Percentiles rank a stretch among this genome's conserved stretches.
These are phyloP conservation scores for Platanus orientalis DNA, from an alignment of 164 flowering plant genomes.

Conservation along the genomic window DNA sequence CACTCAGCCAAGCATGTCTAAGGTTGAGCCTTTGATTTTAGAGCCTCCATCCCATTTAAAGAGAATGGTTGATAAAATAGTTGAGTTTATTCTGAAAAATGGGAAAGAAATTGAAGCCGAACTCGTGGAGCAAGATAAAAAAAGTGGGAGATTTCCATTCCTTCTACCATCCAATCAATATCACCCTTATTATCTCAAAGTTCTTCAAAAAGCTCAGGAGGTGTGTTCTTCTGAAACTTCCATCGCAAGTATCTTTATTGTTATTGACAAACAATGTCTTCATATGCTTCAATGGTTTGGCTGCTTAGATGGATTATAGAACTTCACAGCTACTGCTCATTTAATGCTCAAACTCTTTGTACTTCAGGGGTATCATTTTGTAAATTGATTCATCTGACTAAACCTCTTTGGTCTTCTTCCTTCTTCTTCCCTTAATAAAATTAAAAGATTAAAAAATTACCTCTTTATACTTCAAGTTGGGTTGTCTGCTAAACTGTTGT, in stretches of 20 bases:
- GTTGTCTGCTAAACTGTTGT: too few species aligned
- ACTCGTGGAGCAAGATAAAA: conserved; percentile 67
- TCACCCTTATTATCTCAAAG: conserved; percentile 67
- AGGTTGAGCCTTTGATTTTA: conserved; percentile 41
- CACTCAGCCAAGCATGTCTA: conserved; percentile 20
- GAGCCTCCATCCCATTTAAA: conserved; percentile 83
- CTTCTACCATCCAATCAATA: conserved; percentile 65
- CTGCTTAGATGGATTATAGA: neutral
- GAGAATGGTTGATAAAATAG: conserved; percentile 63
- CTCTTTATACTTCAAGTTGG: too few species aligned
- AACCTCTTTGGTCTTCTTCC: too few species aligned
- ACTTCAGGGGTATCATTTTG: too few species aligned
- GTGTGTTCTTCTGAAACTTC: conserved; percentile 25
- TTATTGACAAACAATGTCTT: neutral
- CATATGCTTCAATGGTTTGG: neutral
- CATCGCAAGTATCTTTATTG: neutral
- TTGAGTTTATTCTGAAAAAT: conserved; percentile 70
- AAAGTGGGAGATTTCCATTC: conserved; percentile 74
- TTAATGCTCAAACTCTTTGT: too few species aligned
- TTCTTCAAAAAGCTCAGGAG: conserved; percentile 67
- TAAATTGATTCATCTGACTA: too few species aligned
- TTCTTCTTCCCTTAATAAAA: too few species aligned
- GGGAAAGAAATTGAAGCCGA: conserved; percentile 83
- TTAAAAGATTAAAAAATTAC: too few species aligned
- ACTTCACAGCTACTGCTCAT: too few species aligned